phyloP scores from a whole-genome alignment of 352 stramenopile genomes.

The Phytopythium cucurbitacearum region DNA sequence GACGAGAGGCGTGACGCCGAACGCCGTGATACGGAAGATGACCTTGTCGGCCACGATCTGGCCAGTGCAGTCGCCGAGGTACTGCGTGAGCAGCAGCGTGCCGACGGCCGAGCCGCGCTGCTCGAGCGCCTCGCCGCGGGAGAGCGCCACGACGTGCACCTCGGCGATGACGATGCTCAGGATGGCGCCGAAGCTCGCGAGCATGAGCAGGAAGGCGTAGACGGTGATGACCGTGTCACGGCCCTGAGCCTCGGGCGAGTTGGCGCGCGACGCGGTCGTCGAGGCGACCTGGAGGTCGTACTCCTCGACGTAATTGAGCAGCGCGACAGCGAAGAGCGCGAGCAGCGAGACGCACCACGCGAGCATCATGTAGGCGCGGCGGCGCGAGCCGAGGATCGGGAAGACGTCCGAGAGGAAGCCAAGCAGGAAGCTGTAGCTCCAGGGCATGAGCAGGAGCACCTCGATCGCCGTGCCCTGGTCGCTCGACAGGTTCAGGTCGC shows the following conservation, averaged over 20 bases:
- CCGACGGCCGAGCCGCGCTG: slow-evolving; percentile 30
- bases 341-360: slow-evolving; percentile 40
- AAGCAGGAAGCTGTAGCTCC: slow-evolving; percentile 42
- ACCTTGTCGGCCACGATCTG: slow-evolving; percentile 39
- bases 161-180: slow-evolving; percentile 44
- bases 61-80: slow-evolving; percentile 36
- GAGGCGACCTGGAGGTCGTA: slow-evolving; percentile 23
- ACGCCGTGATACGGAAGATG: slow-evolving; percentile 43
- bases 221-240: slow-evolving; percentile 28
- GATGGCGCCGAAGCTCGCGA: slow-evolving; percentile 46
- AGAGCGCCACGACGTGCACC: slow-evolving; percentile 55
- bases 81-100: slow-evolving; percentile 49
- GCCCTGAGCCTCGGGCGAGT: background rate
- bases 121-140: slow-evolving; percentile 33
- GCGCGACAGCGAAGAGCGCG: slow-evolving; percentile 41
- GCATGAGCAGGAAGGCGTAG: slow-evolving; percentile 38
- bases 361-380: slow-evolving; percentile 53
- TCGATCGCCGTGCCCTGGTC: slow-evolving; percentile 30
- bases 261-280: background rate
- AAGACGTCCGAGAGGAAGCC: slow-evolving; percentile 54
- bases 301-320: slow-evolving; percentile 52
- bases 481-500: slow-evolving; percentile 25
- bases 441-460: slow-evolving; percentile 36
- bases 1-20: slow-evolving; percentile 38
- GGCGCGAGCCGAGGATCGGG: slow-evolving; percentile 33